Base-by-base conservation (phyloP, 495 filamentous ascomycete species). In the Neohortaea acidophila region DNA sequence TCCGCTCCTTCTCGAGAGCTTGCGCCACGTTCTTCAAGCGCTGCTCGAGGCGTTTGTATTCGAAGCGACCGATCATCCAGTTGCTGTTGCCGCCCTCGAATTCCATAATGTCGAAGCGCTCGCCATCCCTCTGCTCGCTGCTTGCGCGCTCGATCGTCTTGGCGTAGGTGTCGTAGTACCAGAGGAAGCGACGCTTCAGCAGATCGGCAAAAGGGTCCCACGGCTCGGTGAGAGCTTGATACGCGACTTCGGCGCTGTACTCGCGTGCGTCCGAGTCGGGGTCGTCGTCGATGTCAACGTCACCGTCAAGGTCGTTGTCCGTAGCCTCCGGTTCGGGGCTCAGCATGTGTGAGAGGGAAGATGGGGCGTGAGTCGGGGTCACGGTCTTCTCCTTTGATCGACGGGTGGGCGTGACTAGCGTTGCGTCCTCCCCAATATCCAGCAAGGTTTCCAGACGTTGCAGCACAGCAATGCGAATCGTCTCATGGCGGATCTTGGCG, bases 401-500 rank as follows among this genome's bases (percentile, higher is more conserved):
- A n/a, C n/a, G n/a, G n/a, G n/a, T n/a, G n/a, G n/a, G n/a, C n/a
- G n/a, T n/a, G n/a, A n/a, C n/a, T n/a, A n/a, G 34, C 14, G 9
- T 36, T 72, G 66, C 1, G 67, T 53, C 27, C 28, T 41, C 22
- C 12, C 63, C 57, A 39, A 91, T 77, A 2, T 68, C 68, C 11
- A 94, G 64, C 26, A 81, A 79, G 12, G 72, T 69, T 59, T 97
- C 89, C 2, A 97, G 65, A 15, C 83, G 76, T 49, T 83, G 70
- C 37, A 94, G 79, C 30, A 97, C 75, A 2, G 86, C 77, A 29
- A 97, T 70, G 4, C 89, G 72, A 18, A 97, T 59, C 3, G 79
- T 84, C 58, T 97, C 89, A 51, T 97, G 89, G 15, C 79, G 72
- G 32, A 97, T 94, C 84, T 97, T 97, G 17, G 75, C 75, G 23